Base-by-base conservation (phyloP, 1,284 basidiomycete species). In the Leccinum variabile region DNA sequence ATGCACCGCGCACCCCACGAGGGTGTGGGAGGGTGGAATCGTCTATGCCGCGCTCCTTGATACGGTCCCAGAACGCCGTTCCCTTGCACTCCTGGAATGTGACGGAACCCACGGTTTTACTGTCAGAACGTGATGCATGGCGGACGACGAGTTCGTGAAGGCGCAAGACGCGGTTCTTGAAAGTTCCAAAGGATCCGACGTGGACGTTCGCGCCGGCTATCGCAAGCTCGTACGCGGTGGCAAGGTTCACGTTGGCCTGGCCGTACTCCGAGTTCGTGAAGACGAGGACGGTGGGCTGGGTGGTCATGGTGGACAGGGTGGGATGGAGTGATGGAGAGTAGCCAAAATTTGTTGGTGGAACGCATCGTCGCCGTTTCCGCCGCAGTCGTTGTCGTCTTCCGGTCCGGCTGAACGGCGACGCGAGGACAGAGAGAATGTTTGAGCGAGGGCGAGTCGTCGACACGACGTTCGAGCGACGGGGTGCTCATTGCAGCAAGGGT, bases 371-470 rank as follows among this genome's bases (percentile, higher is more conserved):
- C 10, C 1, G 39, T 18, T 5, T 37, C 41, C 22, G 32, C 14
- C 3, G 6, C 18, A 49, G 30, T 33, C 1, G 41, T 16, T 5
- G 37, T 37, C 22, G 33, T 14, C 3, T 49, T 50, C 3, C 18
- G 14, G 28, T 54, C 56, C 49, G 58, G 9, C 33, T 59, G 4
- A 28, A 66, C 5, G 72, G 73, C 3, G 65, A 54, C 5, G 71
- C 22, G 18, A 5, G 18, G 22, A 6, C 67, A 22, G 68, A 72
- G 44, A 70, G 63, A 35, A 7, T 33, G n/a, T 16, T 72, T 64
- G 11, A 49, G 18, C 3, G 46, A 49, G 46, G 46, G 18, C 44
- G 64, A 63, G 11, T 6, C 44, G 18, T 53, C 39, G 9, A 32
- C 49, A 10, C 16, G 41, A 25, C 5, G 60, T 1, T 14, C 30